Percentiles rank a stretch among this genome's conserved stretches.
Conservation (phyloP, 768 basidiomycete genomes). For the Leucogyrophana mollusca region DNA sequence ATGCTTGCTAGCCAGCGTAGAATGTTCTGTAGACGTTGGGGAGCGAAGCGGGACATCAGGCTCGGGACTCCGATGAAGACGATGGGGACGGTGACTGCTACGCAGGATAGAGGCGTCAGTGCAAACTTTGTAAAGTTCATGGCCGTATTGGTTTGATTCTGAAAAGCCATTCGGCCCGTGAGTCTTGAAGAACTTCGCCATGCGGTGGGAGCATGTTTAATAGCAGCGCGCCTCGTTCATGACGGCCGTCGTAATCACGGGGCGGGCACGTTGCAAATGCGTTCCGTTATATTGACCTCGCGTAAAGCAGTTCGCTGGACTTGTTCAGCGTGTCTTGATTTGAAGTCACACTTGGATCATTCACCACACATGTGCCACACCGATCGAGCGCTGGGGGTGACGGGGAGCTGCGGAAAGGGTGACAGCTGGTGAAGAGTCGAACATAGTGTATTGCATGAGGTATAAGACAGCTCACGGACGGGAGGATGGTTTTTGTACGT, state of each 20-base stretch:
- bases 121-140: slow-evolving; percentile 30
- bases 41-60: slow-evolving; percentile 18
- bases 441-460: too few relatives aligned
- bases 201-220: slow-evolving; percentile 20
- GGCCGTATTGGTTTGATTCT: slow-evolving; percentile 20
- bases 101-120: slow-evolving; percentile 24
- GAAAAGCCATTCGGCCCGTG: slow-evolving; percentile 11
- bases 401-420: too few relatives aligned
- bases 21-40: neutral
- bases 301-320: slow-evolving; percentile 1
- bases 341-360: too few relatives aligned
- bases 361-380: too few relatives aligned
- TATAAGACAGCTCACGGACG: too few relatives aligned
- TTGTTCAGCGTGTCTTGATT: too few relatives aligned
- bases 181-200: slow-evolving; percentile 21
- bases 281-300: slow-evolving; percentile 12
- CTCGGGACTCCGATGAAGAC: slow-evolving; percentile 26
- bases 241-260: slow-evolving; percentile 13
- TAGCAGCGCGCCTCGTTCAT: slow-evolving; percentile 4
- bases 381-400: too few relatives aligned
- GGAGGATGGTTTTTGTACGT: too few relatives aligned
- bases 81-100: slow-evolving; percentile 17
- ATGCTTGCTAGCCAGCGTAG: neutral
- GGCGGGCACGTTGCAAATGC: slow-evolving; percentile 21
- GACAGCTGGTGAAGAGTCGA: too few relatives aligned